These are phyloP conservation scores for Salix viminalis DNA, from an alignment of 345 rosid species.

Conservation along the genomic window DNA sequence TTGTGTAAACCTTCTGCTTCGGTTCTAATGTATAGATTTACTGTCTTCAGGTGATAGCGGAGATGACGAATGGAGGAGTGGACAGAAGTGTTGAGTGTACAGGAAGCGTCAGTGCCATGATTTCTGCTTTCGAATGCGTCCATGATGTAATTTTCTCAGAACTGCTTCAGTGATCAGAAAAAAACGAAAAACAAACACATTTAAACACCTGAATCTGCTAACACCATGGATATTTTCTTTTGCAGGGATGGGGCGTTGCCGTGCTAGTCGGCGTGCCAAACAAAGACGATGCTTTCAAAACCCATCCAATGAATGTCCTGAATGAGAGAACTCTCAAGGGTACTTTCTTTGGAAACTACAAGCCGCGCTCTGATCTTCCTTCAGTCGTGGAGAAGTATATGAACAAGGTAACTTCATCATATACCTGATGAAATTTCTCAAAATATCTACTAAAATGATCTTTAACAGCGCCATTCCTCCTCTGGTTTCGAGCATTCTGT, in stretches of 20 bases:
- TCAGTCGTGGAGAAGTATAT: slow-evolving; percentile 55
- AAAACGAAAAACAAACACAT: neutral
- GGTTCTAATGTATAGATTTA: neutral
- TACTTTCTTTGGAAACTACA: slow-evolving; percentile 64
- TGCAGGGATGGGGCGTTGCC: slow-evolving; percentile 78
- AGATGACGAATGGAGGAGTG: slow-evolving; percentile 46
- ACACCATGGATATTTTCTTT: neutral
- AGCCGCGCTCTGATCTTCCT: slow-evolving; percentile 62
- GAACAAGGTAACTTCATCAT: slow-evolving; percentile 39
- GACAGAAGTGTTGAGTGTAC: slow-evolving; percentile 48
- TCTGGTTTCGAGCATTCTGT: neutral
- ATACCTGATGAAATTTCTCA: neutral
- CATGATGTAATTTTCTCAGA: slow-evolving; percentile 26
- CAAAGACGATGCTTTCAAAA: slow-evolving; percentile 59
- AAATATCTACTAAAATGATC: neutral
- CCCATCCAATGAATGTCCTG: slow-evolving; percentile 51
- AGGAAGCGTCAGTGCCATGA: slow-evolving; percentile 40
- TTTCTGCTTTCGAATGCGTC: slow-evolving; percentile 45
- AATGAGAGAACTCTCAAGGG: slow-evolving; percentile 70
- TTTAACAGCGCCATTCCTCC: neutral
- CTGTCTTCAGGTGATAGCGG: slow-evolving; percentile 35
- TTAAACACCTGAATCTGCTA: neutral
- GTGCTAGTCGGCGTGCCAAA: slow-evolving; percentile 64
- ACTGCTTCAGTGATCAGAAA: neutral
- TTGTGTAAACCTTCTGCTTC: neutral